A percentile compares a stretch with the other conserved stretches of the same genome.
phyloP scores from a whole-genome alignment of 202 grass and related monocot genomes.

The Eragrostis tef region DNA sequence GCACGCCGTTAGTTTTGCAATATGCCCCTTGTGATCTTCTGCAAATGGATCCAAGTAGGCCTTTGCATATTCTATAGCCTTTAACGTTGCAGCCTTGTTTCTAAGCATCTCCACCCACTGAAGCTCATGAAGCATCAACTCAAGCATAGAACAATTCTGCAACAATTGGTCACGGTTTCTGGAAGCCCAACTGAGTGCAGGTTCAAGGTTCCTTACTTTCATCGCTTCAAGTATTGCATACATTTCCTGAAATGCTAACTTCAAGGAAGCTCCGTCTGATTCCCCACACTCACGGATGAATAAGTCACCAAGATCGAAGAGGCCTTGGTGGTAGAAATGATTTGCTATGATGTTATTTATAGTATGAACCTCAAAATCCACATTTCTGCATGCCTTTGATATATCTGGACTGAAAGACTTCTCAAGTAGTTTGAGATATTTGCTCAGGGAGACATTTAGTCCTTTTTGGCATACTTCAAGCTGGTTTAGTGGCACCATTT shows the following conservation, averaged over 20 bases:
- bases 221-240: slow-evolving; percentile 80
- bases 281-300: slow-evolving; percentile 65
- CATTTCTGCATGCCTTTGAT: slow-evolving; percentile 90
- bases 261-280: slow-evolving; percentile 57
- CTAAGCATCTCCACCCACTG: slow-evolving; percentile 84
- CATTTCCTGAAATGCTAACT: slow-evolving; percentile 77
- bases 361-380: slow-evolving; percentile 69
- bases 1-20: slow-evolving; percentile 75
- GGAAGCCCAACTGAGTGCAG: slow-evolving; percentile 73
- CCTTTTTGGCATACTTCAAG: slow-evolving; percentile 84
- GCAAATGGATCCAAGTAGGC: slow-evolving; percentile 64
- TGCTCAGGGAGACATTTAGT: slow-evolving; percentile 65
- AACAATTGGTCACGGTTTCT: slow-evolving; percentile 63
- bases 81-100: slow-evolving; percentile 48
- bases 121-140: slow-evolving; percentile 83
- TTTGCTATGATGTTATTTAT: slow-evolving; percentile 79
- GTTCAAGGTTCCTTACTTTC: slow-evolving; percentile 64
- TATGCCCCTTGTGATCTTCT: slow-evolving; percentile 50
- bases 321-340: slow-evolving; percentile 87
- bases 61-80: slow-evolving; percentile 70
- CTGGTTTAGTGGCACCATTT: slow-evolving; percentile 62
- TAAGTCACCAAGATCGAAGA: slow-evolving; percentile 84
- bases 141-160: slow-evolving; percentile 66
- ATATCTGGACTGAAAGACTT: slow-evolving; percentile 83
- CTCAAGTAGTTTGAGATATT: slow-evolving; percentile 77